phyloP scores from a whole-genome alignment of 805 yeast species.

The Yarrowia osloensis region DNA sequence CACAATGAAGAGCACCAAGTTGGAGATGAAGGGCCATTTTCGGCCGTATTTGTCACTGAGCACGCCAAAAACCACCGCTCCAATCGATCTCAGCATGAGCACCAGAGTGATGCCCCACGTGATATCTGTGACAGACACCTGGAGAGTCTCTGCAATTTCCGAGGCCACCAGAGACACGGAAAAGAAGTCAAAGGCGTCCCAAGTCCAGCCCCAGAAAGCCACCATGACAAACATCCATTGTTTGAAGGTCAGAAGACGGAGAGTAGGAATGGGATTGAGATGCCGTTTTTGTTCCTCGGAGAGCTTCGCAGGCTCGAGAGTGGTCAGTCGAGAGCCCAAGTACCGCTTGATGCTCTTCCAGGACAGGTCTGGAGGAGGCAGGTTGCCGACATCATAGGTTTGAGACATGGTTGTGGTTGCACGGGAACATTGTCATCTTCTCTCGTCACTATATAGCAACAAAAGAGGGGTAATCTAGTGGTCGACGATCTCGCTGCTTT shows the following conservation, averaged over 20 bases:
- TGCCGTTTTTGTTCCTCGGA: not conserved
- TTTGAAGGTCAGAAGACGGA: not conserved
- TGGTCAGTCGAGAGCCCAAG: not conserved
- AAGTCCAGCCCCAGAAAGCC: not conserved
- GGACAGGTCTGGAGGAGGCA: not conserved
- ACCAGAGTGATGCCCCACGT: not conserved
- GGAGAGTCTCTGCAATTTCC: not conserved
- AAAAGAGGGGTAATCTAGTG: not conserved
- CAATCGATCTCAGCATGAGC: not conserved
- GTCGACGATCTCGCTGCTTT: too few species aligned
- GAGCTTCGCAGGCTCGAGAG: not conserved
- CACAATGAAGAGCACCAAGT: not conserved
- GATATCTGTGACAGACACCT: not conserved
- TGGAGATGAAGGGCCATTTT: not conserved
- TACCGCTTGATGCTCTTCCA: not conserved
- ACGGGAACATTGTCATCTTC: too few species aligned
- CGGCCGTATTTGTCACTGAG: not conserved
- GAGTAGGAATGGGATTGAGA: not conserved
- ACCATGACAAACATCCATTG: not conserved
- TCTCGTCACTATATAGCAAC: not conserved
- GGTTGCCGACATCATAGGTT: not conserved
- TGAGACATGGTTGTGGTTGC: too few species aligned
- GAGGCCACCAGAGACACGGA: not conserved
- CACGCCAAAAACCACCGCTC: not conserved
- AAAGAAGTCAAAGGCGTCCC: constrained; percentile 4